Base-by-base conservation (phyloP, 805 yeast species). In the Suhomyces canberraensis region DNA sequence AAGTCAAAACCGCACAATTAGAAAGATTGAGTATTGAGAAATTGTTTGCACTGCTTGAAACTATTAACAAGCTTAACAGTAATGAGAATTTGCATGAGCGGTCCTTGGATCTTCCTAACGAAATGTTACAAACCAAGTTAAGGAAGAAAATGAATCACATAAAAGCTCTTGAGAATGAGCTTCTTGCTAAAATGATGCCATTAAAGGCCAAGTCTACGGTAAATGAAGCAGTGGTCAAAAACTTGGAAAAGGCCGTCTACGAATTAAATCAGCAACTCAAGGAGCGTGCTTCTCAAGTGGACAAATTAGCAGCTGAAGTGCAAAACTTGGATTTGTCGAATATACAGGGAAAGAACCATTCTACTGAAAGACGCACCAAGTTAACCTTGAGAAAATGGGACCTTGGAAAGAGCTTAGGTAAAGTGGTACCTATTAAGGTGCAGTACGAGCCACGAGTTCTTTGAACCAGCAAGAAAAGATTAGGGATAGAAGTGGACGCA, bases 51-150 rank as follows among this genome's bases (percentile, higher is more conserved):
- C 62, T 60, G 33, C 44, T 65, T 17, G 46, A 52, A 4, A 11
- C 49, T 16, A 44, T 46, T 36, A 33, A 44, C 25, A 46, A 44
- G 14, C 35, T 41, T 25, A 31, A 39, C 14, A 41, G 32, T 9
- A 40, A 45, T 7, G 27, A 42, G n/a, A 33, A 35, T 9, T 29
- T 45, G 22, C 48, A 40, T 32, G 50, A 47, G 21, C 44, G 60
- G 16, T 64, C 64, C 17, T 50, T 68, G 19, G 71, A 65, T 34
- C 49, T 56, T 13, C 51, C 50, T 7, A 58, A 54, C 19, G 59
- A 54, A 17, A 35, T 43, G 8, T 37, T 64, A 31, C 57, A 55
- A 44, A 46, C 21, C 5, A 44, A 37, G 0, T 39, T 68, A 16
- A 47, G 70, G 14, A 41, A 42, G 25, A 65, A 64, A 39, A 41